Percentiles rank a stretch among this genome's conserved stretches.
phyloP scores from a whole-genome alignment of 1,139 yeast genomes.

The Torulaspora pretoriensis region DNA sequence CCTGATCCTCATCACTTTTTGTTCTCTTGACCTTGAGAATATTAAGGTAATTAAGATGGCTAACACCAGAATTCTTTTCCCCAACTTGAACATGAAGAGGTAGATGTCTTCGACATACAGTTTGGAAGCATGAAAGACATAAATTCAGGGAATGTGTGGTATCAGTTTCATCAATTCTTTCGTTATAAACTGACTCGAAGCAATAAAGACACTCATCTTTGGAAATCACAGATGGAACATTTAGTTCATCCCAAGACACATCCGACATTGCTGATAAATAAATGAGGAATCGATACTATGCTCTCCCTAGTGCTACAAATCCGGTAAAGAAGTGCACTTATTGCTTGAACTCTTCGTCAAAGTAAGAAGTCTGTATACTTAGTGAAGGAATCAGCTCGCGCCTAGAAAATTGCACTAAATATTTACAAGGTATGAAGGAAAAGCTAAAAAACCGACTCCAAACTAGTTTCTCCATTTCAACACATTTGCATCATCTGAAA shows the following conservation, averaged over 20 bases:
- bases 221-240: slow-evolving; percentile 30
- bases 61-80: slow-evolving; percentile 14
- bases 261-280: not conserved
- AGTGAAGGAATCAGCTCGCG: not conserved
- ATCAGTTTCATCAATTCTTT: slow-evolving; percentile 7
- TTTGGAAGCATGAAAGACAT: slow-evolving; percentile 34
- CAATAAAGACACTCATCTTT: slow-evolving; percentile 38
- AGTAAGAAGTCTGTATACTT: too few relatives aligned
- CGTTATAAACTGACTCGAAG: slow-evolving; percentile 31
- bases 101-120: slow-evolving; percentile 30
- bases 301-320: not conserved
- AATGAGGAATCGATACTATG: not conserved
- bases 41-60: slow-evolving; percentile 25
- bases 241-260: slow-evolving; percentile 7
- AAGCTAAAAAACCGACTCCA: not conserved
- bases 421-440: slow-evolving; percentile 6
- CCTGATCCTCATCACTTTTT: slow-evolving; percentile 15
- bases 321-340: too few relatives aligned
- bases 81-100: slow-evolving; percentile 27
- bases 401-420: slow-evolving; percentile 1
- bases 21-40: slow-evolving; percentile 26
- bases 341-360: not conserved
- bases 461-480: slow-evolving; percentile 6
- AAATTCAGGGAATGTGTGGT: slow-evolving; percentile 24
- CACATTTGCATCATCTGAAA: slow-evolving; percentile 5